phyloP scores from a whole-genome alignment of 2,329 filamentous ascomycete species.

The Colletotrichum siamense region DNA sequence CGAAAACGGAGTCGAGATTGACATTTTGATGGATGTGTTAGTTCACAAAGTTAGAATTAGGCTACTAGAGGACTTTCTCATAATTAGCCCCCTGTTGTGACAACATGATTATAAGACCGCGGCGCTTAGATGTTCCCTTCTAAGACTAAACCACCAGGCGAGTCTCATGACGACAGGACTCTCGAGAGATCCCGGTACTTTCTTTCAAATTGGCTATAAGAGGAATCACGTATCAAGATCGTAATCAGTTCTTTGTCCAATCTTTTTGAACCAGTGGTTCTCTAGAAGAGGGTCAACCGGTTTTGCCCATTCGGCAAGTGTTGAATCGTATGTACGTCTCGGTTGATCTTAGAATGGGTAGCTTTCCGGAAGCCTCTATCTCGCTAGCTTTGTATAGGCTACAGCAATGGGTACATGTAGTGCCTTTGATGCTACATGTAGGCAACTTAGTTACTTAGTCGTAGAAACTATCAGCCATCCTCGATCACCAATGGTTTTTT shows the following conservation, averaged over 20 bases:
- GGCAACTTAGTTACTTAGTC: not conserved
- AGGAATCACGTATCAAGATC: not conserved
- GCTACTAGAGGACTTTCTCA: not conserved
- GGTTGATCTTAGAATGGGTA: not conserved
- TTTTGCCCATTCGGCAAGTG: not conserved
- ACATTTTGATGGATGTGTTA: not conserved
- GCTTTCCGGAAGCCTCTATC: not conserved
- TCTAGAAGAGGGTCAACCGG: not conserved
- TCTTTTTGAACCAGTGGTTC: not conserved
- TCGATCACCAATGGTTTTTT: not conserved
- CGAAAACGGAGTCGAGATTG: not conserved
- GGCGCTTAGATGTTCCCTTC: not conserved
- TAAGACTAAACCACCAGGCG: not conserved
- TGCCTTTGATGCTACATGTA: no score
- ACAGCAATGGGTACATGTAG: not conserved
- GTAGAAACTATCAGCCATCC: not conserved
- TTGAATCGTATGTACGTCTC: not conserved
- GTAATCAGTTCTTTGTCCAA: not conserved
- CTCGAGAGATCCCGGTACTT: not conserved
- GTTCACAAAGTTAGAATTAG: not conserved
- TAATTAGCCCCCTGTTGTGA: not conserved
- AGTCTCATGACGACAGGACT: not conserved
- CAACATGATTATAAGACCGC: not conserved
- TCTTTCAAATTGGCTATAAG: not conserved
- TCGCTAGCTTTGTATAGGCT: not conserved